Base-by-base conservation (phyloP, 1,139 yeast species). In the Geotrichum carabidarum region DNA sequence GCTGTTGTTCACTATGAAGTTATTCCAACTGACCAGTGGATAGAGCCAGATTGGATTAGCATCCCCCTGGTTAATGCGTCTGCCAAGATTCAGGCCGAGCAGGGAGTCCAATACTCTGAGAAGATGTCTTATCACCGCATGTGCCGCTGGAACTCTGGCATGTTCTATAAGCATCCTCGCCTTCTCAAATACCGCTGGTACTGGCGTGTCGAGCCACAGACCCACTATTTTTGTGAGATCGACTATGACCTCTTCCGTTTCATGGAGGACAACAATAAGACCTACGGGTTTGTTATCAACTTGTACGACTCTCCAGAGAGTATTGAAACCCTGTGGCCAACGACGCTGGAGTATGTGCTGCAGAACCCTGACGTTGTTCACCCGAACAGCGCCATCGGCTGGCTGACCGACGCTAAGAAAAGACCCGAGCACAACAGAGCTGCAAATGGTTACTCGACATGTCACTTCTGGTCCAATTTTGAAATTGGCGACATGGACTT, bases 381-480 rank as follows among this genome's bases (percentile, higher is more conserved):
- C 63, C 74, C 78, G 5, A 78, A 86, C 63, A 88, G 85, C 9
- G 76, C 78, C 59, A 80, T 81, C 55, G 67, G 76, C 57, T 55
- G 58, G 58, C 54, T 55, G 35, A 48, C 55, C 7, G 68, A 76
- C 31, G 36, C 43, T 17, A 17, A 36, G n/a, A 30, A 43, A n/a
- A 40, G 58, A 8, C 50, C 50, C 2, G 47, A 31, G 3, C 55
- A 51, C 44, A 51, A 51, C 17, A 81, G 80, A 60, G 74, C 73
- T 15, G 61, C 69, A 44, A 74, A 79, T 34, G 88, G 89, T 2
- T 86, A 84, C 69, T 84, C 90, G 8, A 82, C 89, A 0, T 86
- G 93, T 63, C 95, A 87, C 69, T 87, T 86, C 68, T 87, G 95
- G 95, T 81, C 91, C 43, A 87, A 87, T 68, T 87, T 87, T 64